Evolutionary conservation across 164 flowering plant species (phyloP).

Genomic region (Sextonia rubra): DNA sequence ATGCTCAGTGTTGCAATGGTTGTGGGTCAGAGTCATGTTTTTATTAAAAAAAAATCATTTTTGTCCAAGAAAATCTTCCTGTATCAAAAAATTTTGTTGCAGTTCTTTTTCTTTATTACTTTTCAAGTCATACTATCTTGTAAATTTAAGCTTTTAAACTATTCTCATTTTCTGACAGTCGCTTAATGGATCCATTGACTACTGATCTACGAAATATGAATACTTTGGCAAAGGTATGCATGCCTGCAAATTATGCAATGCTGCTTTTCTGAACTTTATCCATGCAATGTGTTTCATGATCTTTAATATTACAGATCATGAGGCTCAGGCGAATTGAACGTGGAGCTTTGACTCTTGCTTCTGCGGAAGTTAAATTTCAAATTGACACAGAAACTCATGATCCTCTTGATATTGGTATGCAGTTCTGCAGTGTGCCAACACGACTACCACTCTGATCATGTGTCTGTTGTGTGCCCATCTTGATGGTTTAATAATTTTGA

Average conservation of each 20-base stretch:
- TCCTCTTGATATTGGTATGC: conserved; percentile 96
- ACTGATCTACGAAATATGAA: conserved; percentile 89
- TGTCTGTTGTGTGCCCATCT: neutral
- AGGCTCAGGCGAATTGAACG: conserved; percentile 89
- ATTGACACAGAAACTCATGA: conserved; percentile 99
- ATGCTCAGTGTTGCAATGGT: too few species aligned
- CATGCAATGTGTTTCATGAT: conserved; percentile 3
- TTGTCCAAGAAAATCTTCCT: too few species aligned
- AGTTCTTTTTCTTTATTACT: neutral
- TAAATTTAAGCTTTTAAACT: neutral
- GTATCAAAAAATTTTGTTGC: neutral
- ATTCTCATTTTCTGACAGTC: conserved; percentile 42
- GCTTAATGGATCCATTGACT: conserved; percentile 83
- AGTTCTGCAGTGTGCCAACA: neutral
- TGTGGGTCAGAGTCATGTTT: too few species aligned
- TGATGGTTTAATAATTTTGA: neutral
- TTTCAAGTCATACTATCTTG: neutral
- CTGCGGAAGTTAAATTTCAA: conserved; percentile 98
- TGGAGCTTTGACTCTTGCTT: conserved; percentile 98
- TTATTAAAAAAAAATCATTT: too few species aligned
- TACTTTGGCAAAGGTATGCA: conserved; percentile 76
- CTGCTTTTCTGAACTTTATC: conserved; percentile 1
- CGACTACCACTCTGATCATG: neutral
- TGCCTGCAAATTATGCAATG: neutral
- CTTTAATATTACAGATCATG: conserved; percentile 60